These are phyloP conservation scores for Cardiospermum halicacabum DNA, from an alignment of 345 rosid genomes.

Conservation along the genomic window DNA sequence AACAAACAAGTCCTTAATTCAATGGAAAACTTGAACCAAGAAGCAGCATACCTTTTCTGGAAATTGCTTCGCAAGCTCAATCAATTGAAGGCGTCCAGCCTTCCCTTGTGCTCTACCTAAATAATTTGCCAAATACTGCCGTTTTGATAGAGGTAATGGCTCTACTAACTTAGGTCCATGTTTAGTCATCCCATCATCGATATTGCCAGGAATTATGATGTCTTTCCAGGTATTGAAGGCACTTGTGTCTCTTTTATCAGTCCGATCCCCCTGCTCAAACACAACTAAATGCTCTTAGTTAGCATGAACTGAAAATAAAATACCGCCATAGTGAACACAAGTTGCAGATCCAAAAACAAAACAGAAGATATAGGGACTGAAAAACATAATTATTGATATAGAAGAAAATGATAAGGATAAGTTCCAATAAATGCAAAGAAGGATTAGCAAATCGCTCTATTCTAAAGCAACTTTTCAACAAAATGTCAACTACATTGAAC, in stretches of 20 bases:
- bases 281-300: slow-evolving; percentile 9
- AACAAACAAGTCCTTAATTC: background rate
- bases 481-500: background rate
- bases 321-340: background rate
- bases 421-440: slow-evolving; percentile 15
- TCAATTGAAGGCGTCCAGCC: slow-evolving; percentile 73
- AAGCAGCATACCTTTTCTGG: slow-evolving; percentile 63
- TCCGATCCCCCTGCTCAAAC: slow-evolving; percentile 79
- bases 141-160: slow-evolving; percentile 73
- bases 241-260: slow-evolving; percentile 83
- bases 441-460: background rate
- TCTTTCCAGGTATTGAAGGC: slow-evolving; percentile 59
- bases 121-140: slow-evolving; percentile 83
- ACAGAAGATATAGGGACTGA: slow-evolving; percentile 37
- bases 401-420: background rate
- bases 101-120: slow-evolving; percentile 93
- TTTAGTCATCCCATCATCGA: slow-evolving; percentile 84
- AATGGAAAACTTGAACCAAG: background rate
- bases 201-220: slow-evolving; percentile 58
- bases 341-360: slow-evolving; percentile 34
- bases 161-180: slow-evolving; percentile 40
- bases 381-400: slow-evolving; percentile 20
- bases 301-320: background rate
- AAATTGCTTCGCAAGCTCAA: slow-evolving; percentile 75
- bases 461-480: background rate